These are phyloP conservation scores for Trichoderma atroviride DNA, from an alignment of 2,329 filamentous ascomycete genomes.

Conservation along the genomic window DNA sequence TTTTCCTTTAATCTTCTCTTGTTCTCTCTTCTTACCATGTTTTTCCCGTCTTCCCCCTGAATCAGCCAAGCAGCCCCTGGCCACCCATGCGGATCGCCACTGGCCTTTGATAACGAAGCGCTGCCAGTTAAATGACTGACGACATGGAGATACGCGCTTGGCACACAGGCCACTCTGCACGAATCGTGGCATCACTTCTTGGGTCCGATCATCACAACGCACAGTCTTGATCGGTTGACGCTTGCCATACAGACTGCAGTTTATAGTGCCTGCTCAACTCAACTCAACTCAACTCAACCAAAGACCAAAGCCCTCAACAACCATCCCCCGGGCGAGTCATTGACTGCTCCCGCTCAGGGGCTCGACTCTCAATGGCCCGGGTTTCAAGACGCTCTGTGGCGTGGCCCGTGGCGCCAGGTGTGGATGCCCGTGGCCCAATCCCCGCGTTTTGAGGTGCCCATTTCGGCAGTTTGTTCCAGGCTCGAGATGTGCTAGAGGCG, in stretches of 20 bases:
- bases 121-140: neutral
- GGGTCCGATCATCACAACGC: neutral
- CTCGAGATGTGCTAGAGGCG: neutral
- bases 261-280: neutral
- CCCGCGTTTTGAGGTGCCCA: constrained; percentile 20
- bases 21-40: neutral
- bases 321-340: neutral
- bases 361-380: neutral
- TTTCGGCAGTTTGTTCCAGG: constrained; percentile 15
- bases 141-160: constrained; percentile 1
- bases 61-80: neutral
- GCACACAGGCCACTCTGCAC: neutral
- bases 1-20: neutral
- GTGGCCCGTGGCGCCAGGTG: constrained; percentile 7
- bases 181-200: neutral
- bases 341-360: neutral
- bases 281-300: neutral
- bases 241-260: neutral
- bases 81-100: constrained; percentile 12
- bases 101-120: neutral
- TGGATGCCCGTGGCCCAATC: constrained; percentile 14
- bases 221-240: neutral
- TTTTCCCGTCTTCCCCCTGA: neutral
- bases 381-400: neutral
- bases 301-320: neutral